phyloP scores from a whole-genome alignment of 2,329 filamentous ascomycete genomes.

The Ceratocystis albifundus region DNA sequence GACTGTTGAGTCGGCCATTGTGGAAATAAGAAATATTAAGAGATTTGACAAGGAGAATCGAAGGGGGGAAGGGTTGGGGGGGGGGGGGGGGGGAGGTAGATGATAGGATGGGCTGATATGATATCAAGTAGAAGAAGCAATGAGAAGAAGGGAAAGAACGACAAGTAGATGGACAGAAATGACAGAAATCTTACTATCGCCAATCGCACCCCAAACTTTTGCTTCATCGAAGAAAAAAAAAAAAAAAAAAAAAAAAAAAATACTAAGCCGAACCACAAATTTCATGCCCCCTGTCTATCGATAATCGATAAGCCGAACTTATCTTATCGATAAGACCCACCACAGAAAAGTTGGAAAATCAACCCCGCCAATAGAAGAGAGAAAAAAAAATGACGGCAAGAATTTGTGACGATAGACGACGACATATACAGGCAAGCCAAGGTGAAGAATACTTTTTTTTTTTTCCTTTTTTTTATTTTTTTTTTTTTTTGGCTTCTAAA shows the following conservation, averaged over 20 bases:
- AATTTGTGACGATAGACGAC: slow-evolving; percentile 6
- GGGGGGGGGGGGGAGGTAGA: too few relatives aligned
- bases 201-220: too few relatives aligned
- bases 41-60: too few relatives aligned
- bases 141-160: too few relatives aligned
- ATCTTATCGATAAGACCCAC: slow-evolving; percentile 24
- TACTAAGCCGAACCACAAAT: not conserved
- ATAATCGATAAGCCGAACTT: not conserved
- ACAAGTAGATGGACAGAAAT: too few relatives aligned
- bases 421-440: slow-evolving; percentile 13
- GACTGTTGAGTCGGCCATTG: slow-evolving; percentile 3
- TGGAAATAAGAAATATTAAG: too few relatives aligned
- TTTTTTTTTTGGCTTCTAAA: not conserved
- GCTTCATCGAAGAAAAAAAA: not conserved
- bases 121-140: too few relatives aligned
- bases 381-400: too few relatives aligned
- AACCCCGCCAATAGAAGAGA: slow-evolving; percentile 18
- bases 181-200: too few relatives aligned
- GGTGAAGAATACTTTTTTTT: not conserved
- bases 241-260: slow-evolving; percentile 6
- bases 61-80: too few relatives aligned
- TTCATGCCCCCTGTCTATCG: not conserved
- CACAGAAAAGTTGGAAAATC: slow-evolving; percentile 27
- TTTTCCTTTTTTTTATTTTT: too few relatives aligned
- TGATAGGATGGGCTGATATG: too few relatives aligned